Evolutionary conservation across 2,329 filamentous ascomycete species (phyloP).

Genomic region (Chlorencoelia australis): DNA sequence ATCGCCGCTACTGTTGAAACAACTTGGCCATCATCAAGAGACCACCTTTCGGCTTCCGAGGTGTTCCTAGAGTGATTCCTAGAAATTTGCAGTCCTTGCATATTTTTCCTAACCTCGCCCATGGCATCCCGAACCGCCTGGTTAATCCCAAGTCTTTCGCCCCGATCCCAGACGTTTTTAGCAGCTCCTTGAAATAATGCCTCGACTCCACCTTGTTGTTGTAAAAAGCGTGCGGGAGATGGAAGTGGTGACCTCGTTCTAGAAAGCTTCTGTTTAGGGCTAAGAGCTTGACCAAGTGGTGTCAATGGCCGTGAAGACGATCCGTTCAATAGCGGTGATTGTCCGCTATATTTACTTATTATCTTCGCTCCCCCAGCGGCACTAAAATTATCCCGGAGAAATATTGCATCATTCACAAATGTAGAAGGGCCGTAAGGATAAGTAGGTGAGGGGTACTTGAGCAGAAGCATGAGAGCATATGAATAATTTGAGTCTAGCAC

Average conservation of each 20-base stretch:
- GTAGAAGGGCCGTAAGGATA: conserved; percentile 58
- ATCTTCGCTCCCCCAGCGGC: conserved; percentile 52
- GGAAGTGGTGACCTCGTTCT: conserved; percentile 22
- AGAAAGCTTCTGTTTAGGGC: conserved; percentile 14
- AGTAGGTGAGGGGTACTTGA: conserved; percentile 71
- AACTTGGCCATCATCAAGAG: conserved; percentile 23
- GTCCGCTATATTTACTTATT: conserved; percentile 62
- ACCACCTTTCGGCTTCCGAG: conserved; percentile 21
- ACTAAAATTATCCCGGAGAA: conserved; percentile 56
- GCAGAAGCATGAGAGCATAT: conserved; percentile 65
- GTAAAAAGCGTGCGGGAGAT: conserved; percentile 31
- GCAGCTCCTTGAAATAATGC: conserved; percentile 66
- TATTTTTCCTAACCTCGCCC: conserved; percentile 68
- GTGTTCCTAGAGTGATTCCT: conserved; percentile 30
- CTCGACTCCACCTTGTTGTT: conserved; percentile 50
- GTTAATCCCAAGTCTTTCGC: conserved; percentile 71
- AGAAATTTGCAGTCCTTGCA: conserved; percentile 54
- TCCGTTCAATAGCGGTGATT: conserved; percentile 30
- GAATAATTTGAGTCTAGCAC: conserved; percentile 86
- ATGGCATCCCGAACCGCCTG: conserved; percentile 73
- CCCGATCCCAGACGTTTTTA: conserved; percentile 60
- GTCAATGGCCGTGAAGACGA: conserved; percentile 21
- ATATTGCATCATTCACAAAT: conserved; percentile 79
- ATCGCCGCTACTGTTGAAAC: conserved; percentile 34
- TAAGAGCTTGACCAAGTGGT: conserved; percentile 20